Evolutionary conservation across 1,284 basidiomycete genomes (phyloP), one percentile per base, ranked within the genome.

Genomic region (Erythrobasidium hasegawianum): DNA sequence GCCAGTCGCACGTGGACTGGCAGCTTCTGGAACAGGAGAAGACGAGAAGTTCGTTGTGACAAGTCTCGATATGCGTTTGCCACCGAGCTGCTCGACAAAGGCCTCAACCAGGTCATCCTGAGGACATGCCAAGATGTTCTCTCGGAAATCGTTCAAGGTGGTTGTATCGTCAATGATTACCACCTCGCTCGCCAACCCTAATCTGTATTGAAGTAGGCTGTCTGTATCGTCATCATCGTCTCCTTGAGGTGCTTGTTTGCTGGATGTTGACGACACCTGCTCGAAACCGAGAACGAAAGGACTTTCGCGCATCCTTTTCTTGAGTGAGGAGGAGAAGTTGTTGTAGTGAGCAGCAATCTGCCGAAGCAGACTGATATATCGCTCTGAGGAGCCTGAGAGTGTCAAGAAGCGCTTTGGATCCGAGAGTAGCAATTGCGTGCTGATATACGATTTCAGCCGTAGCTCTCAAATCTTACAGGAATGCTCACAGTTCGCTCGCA

Each of bases 81-180:
- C 49, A 26, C 62, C 62, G 84, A 4, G 89, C 29, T 76, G 72
- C 3, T 71, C 70, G 0, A 53, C 78, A 62, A 74, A 87, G 84
- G 67, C 81, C 83, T 91, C 87, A 5, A 92, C 78, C 24, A 88
- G 80, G 72, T 95, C 92, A 75, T 97, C 94, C 74, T 94, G 93
- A 0, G 92, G 94, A 2, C 90, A 91, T 0, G 83, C 84, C 75
- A 88, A 91, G 14, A 95, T 78, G 1, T 83, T 81, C 56, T 86
- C 84, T 8, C 87, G 86, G 74, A 95, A 95, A 33, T 87, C 81
- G 39, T 41, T 47, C 10, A 54, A 20, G 5, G 47, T 18, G 10
- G 55, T 61, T 18, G 71, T 70, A 16, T 73, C 72, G 33, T 74
- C 73, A 40, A 73, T 71, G 18, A 73, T 57, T 2, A 68, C 69